phyloP scores from a whole-genome alignment of 768 basidiomycete genomes.

The Podaxis sp. region DNA sequence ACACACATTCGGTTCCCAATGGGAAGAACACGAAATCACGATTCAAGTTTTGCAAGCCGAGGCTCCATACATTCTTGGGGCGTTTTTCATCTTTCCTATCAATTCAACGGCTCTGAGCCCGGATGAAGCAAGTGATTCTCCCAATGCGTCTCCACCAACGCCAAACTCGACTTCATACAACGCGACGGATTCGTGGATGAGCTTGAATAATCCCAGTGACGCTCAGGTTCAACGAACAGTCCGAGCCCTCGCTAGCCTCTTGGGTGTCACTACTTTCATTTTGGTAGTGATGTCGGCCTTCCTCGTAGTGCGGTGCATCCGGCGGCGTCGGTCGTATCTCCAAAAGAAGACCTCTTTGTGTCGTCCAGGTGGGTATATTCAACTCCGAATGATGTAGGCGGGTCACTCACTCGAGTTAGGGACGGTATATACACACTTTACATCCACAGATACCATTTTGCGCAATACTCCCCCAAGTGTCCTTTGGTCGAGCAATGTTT shows the following conservation, averaged over 20 bases:
- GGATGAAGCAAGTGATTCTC: neutral
- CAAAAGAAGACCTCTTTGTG: conserved; percentile 7
- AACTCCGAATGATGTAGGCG: neutral
- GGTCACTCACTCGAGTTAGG: conserved; percentile 19
- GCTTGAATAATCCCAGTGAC: neutral
- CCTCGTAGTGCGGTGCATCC: conserved; percentile 3
- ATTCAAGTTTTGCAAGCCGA: conserved; percentile 36
- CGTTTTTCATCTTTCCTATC: conserved; percentile 37
- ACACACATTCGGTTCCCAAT: conserved; percentile 22
- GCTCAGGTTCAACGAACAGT: conserved; percentile 2
- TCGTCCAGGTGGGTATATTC: conserved; percentile 24
- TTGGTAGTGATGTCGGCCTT: conserved; percentile 7
- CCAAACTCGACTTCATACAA: conserved; percentile 18
- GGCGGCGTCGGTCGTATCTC: conserved; percentile 3
- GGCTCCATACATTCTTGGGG: conserved; percentile 41
- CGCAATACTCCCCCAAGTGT: conserved; percentile 27
- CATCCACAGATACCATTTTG: conserved; percentile 35
- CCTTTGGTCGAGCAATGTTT: conserved; percentile 27
- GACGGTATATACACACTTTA: conserved; percentile 35
- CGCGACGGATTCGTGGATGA: conserved; percentile 1
- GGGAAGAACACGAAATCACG: conserved; percentile 33
- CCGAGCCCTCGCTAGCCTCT: conserved; percentile 13
- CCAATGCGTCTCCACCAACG: neutral
- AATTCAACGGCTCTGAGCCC: neutral
- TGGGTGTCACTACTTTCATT: conserved; percentile 15